Evolutionary conservation across 441 rosid species (phyloP).

Genomic region (Oxalis stricta): DNA sequence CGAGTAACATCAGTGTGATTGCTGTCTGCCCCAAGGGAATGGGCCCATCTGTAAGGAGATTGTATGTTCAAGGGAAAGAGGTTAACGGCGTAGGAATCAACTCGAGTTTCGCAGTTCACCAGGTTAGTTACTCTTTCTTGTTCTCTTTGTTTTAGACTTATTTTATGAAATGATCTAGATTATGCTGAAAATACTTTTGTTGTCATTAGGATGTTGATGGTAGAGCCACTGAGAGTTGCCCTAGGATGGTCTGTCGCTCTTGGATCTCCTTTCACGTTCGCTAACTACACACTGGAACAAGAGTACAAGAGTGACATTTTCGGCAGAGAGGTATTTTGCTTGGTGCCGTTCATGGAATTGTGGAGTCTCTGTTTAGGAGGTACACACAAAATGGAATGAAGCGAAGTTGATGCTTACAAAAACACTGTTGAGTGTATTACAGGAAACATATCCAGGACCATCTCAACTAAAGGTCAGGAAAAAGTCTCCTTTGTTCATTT

Average conservation of each 20-base stretch:
- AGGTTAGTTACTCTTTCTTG: conserved; percentile 27
- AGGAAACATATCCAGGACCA: conserved; percentile 65
- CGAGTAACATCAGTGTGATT: conserved; percentile 67
- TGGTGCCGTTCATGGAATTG: conserved; percentile 93
- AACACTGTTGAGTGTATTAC: conserved; percentile 92
- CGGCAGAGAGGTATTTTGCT: conserved; percentile 95
- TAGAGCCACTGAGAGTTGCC: conserved; percentile 84
- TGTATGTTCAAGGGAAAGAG: conserved; percentile 90
- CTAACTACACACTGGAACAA: conserved; percentile 84
- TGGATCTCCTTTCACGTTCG: conserved; percentile 95
- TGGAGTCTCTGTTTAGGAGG: conserved; percentile 77
- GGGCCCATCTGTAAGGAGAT: conserved; percentile 94
- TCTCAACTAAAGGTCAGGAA: conserved; percentile 67
- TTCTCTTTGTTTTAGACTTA: background rate
- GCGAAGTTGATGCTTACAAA: conserved; percentile 66
- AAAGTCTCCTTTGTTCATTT: background rate
- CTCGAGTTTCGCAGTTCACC: conserved; percentile 85
- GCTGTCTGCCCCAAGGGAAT: conserved; percentile 90
- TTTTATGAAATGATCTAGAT: no score
- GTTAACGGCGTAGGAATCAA: conserved; percentile 94
- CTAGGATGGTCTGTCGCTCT: conserved; percentile 95
- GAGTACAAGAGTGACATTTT: conserved; percentile 97
- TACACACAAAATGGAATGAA: conserved; percentile 82
- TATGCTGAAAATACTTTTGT: background rate
- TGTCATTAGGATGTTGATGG: conserved; percentile 72